These are phyloP conservation scores for Corynascus novoguineensis DNA, from an alignment of 495 filamentous ascomycete species.

Conservation along the genomic window DNA sequence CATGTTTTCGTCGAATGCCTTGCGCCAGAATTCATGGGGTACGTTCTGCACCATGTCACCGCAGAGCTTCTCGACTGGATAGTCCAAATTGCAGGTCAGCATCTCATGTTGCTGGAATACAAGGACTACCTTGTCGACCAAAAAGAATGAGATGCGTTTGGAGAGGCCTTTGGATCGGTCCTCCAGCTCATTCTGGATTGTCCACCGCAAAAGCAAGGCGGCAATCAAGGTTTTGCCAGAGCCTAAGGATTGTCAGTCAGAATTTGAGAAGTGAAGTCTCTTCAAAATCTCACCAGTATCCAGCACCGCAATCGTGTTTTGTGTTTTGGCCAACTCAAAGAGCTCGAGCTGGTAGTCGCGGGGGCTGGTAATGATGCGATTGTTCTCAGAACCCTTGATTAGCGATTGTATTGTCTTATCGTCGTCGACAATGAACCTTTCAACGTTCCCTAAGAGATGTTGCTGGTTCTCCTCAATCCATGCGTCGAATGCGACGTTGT, in stretches of 20 bases:
- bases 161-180: constrained; percentile 55
- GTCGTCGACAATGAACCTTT: constrained; percentile 17
- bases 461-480: constrained; percentile 35
- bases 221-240: constrained; percentile 98
- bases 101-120: constrained; percentile 89
- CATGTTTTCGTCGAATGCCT: constrained; percentile 65
- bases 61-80: constrained; percentile 70
- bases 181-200: constrained; percentile 72
- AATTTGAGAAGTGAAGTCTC: constrained; percentile 6
- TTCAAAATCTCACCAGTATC: constrained; percentile 62
- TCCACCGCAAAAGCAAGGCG: constrained; percentile 73
- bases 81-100: constrained; percentile 75
- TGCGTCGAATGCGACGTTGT: constrained; percentile 50
- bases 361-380: constrained; percentile 62
- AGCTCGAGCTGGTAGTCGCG: constrained; percentile 91
- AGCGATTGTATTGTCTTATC: constrained; percentile 24
- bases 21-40: constrained; percentile 63
- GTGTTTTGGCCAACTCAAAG: constrained; percentile 78
- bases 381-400: constrained; percentile 29
- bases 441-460: constrained; percentile 8
- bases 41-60: constrained; percentile 54
- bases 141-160: constrained; percentile 72
- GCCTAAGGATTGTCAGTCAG: constrained; percentile 42
- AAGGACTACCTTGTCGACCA: constrained; percentile 85
- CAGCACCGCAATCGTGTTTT: constrained; percentile 93